A percentile compares a stretch with the other conserved stretches of the same genome.
Conservation (phyloP, 2,329 filamentous ascomycete species). For the Epichloe scottii region DNA sequence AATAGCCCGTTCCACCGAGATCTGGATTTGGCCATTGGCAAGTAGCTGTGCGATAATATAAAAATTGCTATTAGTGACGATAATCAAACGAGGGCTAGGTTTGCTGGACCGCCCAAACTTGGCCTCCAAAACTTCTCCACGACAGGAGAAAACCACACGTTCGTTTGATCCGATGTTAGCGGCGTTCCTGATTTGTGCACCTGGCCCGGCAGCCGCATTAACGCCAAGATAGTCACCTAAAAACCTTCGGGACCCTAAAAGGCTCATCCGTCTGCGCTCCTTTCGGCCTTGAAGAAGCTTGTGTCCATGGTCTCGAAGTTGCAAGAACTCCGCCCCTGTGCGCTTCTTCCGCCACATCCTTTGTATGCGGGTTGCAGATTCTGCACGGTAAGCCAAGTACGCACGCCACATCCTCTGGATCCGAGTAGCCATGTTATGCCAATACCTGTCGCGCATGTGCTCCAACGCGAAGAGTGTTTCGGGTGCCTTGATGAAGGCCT, state of each 20-base stretch:
- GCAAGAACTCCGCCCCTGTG: slow-evolving; percentile 77
- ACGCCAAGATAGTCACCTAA: slow-evolving; percentile 90
- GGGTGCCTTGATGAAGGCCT: slow-evolving; percentile 96
- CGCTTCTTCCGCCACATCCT: slow-evolving; percentile 91
- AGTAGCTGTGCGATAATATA: slow-evolving; percentile 81
- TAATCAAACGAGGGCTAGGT: slow-evolving; percentile 69
- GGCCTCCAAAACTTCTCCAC: slow-evolving; percentile 77
- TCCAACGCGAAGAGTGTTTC: slow-evolving; percentile 94
- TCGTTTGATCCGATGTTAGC: slow-evolving; percentile 63
- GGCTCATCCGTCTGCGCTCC: slow-evolving; percentile 80
- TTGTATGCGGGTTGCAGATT: slow-evolving; percentile 89
- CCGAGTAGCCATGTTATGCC: slow-evolving; percentile 98
- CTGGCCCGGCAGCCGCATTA: slow-evolving; percentile 66
- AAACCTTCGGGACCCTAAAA: slow-evolving; percentile 84
- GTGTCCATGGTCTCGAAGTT: slow-evolving; percentile 81
- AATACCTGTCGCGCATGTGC: slow-evolving; percentile 95
- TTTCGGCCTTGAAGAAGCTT: slow-evolving; percentile 71
- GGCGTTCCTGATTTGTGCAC: slow-evolving; percentile 65
- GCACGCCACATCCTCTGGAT: slow-evolving; percentile 97
- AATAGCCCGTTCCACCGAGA: slow-evolving; percentile 69
- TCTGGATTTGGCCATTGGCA: slow-evolving; percentile 69
- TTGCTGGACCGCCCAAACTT: slow-evolving; percentile 97
- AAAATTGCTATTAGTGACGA: slow-evolving; percentile 76
- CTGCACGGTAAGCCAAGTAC: slow-evolving; percentile 81
- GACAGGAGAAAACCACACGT: slow-evolving; percentile 74